Evolutionary conservation across 2,329 filamentous ascomycete species (phyloP).

Genomic region (Epichloe elymi): DNA sequence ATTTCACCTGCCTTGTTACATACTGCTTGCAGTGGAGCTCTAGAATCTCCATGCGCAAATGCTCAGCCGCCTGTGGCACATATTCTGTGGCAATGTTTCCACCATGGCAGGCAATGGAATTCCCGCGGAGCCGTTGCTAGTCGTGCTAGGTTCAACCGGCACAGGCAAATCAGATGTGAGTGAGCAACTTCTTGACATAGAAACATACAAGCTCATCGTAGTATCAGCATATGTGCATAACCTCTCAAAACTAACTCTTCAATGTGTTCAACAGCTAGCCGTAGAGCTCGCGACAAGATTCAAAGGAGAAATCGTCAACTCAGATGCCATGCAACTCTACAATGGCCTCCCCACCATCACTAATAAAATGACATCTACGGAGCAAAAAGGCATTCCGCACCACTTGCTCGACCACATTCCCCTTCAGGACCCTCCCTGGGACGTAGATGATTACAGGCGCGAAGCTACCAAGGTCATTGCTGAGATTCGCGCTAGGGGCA

Average conservation of each 20-base stretch:
- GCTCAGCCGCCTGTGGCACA: conserved; percentile 13
- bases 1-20: no score
- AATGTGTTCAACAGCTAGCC: conserved; percentile 50
- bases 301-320: conserved; percentile 91
- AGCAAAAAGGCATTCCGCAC: conserved; percentile 71
- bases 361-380: conserved; percentile 70
- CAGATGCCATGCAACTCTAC: conserved; percentile 97
- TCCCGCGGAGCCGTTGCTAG: conserved; percentile 52
- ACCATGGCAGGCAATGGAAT: conserved; percentile 25
- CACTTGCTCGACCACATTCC: conserved; percentile 74
- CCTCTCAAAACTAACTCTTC: not conserved
- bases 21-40: not conserved
- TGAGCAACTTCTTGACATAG: not conserved
- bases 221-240: no score
- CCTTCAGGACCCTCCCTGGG: conserved; percentile 71
- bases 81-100: conserved; percentile 21
- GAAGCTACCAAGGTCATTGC: conserved; percentile 56
- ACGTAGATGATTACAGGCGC: conserved; percentile 61
- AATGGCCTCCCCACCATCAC: conserved; percentile 84
- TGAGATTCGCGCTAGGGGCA: conserved; percentile 66
- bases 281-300: conserved; percentile 73
- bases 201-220: not conserved
- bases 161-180: conserved; percentile 85
- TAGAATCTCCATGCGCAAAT: conserved; percentile 11
- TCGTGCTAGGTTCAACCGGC: conserved; percentile 79